phyloP scores from a whole-genome alignment of 352 stramenopile species.

The Phytophthora niederhauseri region DNA sequence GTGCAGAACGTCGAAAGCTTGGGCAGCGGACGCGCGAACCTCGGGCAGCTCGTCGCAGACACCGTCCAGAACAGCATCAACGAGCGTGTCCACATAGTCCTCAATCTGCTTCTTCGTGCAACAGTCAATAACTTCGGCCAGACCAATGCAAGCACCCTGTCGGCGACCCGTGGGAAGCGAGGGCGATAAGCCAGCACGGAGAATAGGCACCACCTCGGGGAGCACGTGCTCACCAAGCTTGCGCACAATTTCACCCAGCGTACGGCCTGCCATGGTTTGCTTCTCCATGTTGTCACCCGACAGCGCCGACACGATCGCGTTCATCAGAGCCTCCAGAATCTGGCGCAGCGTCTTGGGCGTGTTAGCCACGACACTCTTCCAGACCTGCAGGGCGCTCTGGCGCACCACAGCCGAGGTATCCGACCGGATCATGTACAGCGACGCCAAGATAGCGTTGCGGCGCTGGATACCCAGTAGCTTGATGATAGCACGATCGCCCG shows the following conservation, averaged over 20 bases:
- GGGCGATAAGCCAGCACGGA: constrained; percentile 93
- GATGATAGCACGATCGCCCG: constrained; percentile 87
- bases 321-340: constrained; percentile 97
- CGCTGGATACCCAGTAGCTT: constrained; percentile 94
- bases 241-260: constrained; percentile 98
- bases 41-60: constrained; percentile 95
- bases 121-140: constrained; percentile 98
- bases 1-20: constrained; percentile 98
- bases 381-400: constrained; percentile 97
- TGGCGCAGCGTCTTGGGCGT: constrained; percentile 97
- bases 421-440: constrained; percentile 98
- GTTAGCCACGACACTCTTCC: constrained; percentile 99
- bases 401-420: constrained; percentile 97
- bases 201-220: constrained; percentile 98
- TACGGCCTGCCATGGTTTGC: constrained; percentile 91
- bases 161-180: constrained; percentile 70
- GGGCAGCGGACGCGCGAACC: constrained; percentile 93
- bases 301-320: constrained; percentile 96
- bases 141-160: constrained; percentile 97
- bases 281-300: constrained; percentile 91
- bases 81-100: constrained; percentile 97
- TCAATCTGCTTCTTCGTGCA: constrained; percentile 96
- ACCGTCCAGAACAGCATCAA: constrained; percentile 97
- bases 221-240: constrained; percentile 99
- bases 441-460: constrained; percentile 96